Evolutionary conservation across 2,329 filamentous ascomycete species (phyloP).

Genomic region (Xylaria sp.): DNA sequence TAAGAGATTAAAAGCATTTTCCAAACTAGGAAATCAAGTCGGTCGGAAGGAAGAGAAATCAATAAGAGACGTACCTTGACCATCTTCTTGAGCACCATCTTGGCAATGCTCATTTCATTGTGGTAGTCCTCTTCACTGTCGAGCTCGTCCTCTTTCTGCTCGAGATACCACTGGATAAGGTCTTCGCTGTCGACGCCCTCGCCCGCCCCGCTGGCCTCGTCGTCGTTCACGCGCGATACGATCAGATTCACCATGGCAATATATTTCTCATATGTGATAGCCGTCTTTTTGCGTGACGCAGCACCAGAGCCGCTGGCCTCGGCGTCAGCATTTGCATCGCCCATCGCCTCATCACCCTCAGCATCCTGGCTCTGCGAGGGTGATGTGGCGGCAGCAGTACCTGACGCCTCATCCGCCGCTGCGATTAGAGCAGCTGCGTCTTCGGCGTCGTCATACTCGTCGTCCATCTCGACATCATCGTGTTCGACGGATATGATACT

Average conservation of each 20-base stretch:
- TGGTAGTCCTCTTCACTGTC: conserved; percentile 83
- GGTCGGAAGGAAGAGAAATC: conserved; percentile 3
- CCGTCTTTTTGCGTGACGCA: conserved; percentile 73
- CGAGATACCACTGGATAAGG: conserved; percentile 88
- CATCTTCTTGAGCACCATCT: conserved; percentile 90
- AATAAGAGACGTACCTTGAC: conserved; percentile 76
- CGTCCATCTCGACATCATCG: conserved; percentile 94
- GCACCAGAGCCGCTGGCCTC: conserved; percentile 51
- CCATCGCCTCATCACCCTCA: conserved; percentile 59
- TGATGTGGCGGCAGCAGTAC: conserved; percentile 50
- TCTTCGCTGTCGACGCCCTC: conserved; percentile 88
- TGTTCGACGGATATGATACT: conserved; percentile 98
- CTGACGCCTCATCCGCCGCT: conserved; percentile 62
- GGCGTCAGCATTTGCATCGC: conserved; percentile 55
- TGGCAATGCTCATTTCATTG: conserved; percentile 62
- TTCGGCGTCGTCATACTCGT: conserved; percentile 67
- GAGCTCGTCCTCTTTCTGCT: conserved; percentile 87
- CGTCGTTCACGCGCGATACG: conserved; percentile 83
- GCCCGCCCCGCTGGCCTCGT: conserved; percentile 75
- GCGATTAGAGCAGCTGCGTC: conserved; percentile 59
- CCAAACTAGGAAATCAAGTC: background rate
- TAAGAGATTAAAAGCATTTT: background rate
- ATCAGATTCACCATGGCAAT: conserved; percentile 88
- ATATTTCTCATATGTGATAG: conserved; percentile 94
- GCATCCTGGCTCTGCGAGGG: conserved; percentile 46